A percentile compares a stretch with the other conserved stretches of the same genome.
phyloP scores from a whole-genome alignment of 495 filamentous ascomycete species.

The Xylona heveae region DNA sequence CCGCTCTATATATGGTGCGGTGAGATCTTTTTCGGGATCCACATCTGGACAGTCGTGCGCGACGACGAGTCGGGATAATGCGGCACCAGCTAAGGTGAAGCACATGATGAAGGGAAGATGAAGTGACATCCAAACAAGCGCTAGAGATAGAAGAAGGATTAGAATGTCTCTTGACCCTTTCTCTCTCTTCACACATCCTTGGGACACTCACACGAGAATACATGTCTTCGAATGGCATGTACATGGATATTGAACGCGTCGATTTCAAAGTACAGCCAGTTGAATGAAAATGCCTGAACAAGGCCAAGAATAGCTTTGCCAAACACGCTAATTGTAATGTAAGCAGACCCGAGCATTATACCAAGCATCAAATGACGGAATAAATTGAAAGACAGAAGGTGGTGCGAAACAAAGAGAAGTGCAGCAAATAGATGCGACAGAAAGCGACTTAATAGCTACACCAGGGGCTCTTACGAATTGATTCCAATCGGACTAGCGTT shows the following conservation, averaged over 20 bases:
- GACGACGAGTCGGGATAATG: slow-evolving; percentile 30
- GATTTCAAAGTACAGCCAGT: slow-evolving; percentile 44
- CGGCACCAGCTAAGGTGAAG: slow-evolving; percentile 29
- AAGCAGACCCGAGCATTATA: neutral
- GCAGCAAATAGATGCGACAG: too few species aligned
- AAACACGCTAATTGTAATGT: slow-evolving; percentile 17
- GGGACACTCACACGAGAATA: slow-evolving; percentile 15
- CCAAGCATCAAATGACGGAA: too few species aligned
- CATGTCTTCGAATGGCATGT: slow-evolving; percentile 32
- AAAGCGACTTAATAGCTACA: neutral
- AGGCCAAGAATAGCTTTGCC: slow-evolving; percentile 35
- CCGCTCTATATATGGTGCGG: slow-evolving; percentile 19
- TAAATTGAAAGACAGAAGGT: neutral
- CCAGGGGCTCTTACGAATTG: slow-evolving; percentile 17
- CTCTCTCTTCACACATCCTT: neutral
- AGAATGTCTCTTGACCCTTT: neutral
- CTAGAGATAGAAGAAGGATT: slow-evolving; percentile 6
- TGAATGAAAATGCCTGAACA: slow-evolving; percentile 35
- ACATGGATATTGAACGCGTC: slow-evolving; percentile 28
- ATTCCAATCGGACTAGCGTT: slow-evolving; percentile 22
- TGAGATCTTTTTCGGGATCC: slow-evolving; percentile 20
- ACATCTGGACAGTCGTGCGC: slow-evolving; percentile 25
- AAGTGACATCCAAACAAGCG: slow-evolving; percentile 19
- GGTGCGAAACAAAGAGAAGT: neutral
- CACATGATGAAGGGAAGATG: slow-evolving; percentile 36